Percentiles rank a stretch among this genome's conserved stretches.
Evolutionary conservation across 805 yeast species (phyloP).

Genomic region (Candida takata): DNA sequence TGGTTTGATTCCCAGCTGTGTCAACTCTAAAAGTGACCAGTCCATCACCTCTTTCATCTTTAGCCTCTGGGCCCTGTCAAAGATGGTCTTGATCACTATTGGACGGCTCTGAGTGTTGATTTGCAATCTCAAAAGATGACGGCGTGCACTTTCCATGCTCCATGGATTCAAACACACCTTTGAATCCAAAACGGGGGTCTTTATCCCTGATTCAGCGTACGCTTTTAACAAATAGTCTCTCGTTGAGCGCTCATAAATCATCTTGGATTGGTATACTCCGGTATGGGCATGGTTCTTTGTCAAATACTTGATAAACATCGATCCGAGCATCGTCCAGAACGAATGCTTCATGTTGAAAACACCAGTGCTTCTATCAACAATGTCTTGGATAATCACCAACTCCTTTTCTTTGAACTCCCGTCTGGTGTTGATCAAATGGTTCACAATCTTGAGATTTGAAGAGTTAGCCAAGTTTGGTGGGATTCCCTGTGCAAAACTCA

Average conservation of each 20-base stretch:
- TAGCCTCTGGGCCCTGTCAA: slow-evolving; percentile 12
- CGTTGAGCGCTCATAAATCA: slow-evolving; percentile 12
- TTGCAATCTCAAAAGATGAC: slow-evolving; percentile 6
- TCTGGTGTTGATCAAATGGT: slow-evolving; percentile 8
- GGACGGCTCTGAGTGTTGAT: slow-evolving; percentile 10
- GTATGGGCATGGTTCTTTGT: slow-evolving; percentile 5
- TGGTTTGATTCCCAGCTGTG: slow-evolving; percentile 13
- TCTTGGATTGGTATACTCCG: slow-evolving; percentile 6
- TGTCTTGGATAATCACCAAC: slow-evolving; percentile 11
- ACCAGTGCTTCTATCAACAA: slow-evolving; percentile 9
- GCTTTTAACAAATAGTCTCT: slow-evolving; percentile 9
- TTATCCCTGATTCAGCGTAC: slow-evolving; percentile 4
- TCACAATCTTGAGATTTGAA: slow-evolving; percentile 11
- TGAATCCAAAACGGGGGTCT: slow-evolving; percentile 2
- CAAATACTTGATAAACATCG: slow-evolving; percentile 16
- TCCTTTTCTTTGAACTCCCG: slow-evolving; percentile 10
- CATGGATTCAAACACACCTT: slow-evolving; percentile 17
- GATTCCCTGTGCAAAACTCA: slow-evolving; percentile 3
- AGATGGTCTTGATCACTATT: slow-evolving; percentile 16
- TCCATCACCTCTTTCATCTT: slow-evolving; percentile 4
- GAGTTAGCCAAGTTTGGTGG: slow-evolving; percentile 3
- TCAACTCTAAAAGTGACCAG: slow-evolving; percentile 16
- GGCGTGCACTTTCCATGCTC: slow-evolving; percentile 1
- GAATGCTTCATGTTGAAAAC: slow-evolving; percentile 3
- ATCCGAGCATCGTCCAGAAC: slow-evolving; percentile 19